Evolutionary conservation across 148 eudicot species (phyloP).

Genomic region (Simmondsia chinensis): DNA sequence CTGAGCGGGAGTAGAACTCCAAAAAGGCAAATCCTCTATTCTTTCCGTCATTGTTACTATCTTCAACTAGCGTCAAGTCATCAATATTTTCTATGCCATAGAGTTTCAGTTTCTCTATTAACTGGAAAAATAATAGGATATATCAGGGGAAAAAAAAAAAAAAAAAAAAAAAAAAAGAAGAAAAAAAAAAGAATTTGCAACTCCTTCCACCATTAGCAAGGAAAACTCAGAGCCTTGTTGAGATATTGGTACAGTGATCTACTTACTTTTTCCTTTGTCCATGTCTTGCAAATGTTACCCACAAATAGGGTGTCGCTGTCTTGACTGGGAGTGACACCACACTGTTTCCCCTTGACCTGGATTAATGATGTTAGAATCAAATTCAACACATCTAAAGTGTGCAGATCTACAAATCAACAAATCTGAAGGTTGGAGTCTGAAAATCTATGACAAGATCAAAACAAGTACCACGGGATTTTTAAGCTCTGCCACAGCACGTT

Average conservation of each 20-base stretch:
- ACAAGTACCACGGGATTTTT: slow-evolving; percentile 88
- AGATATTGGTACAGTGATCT: slow-evolving; percentile 22
- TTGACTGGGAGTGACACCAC: slow-evolving; percentile 96
- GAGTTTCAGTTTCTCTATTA: slow-evolving; percentile 75
- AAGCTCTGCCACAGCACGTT: slow-evolving; percentile 78
- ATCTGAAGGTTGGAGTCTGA: slow-evolving; percentile 16
- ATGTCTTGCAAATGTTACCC: slow-evolving; percentile 97
- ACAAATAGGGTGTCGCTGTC: slow-evolving; percentile 93
- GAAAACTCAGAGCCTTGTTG: slow-evolving; percentile 13
- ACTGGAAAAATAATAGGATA: slow-evolving; percentile 56
- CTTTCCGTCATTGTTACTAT: slow-evolving; percentile 64
- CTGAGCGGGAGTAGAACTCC: slow-evolving; percentile 89
- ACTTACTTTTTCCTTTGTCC: slow-evolving; percentile 99
- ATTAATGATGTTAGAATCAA: slow-evolving; percentile 36
- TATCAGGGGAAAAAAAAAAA: slow-evolving; percentile 21
- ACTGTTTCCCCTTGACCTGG: slow-evolving; percentile 93
- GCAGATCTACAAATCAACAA: no score
- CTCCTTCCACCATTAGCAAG: slow-evolving; percentile 21
- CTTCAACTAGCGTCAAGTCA: slow-evolving; percentile 90
- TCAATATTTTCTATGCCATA: slow-evolving; percentile 82
- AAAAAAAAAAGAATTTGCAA: no score
- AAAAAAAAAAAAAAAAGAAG: no score
- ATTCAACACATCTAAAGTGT: no score
- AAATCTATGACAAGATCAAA: slow-evolving; percentile 34
- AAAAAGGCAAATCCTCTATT: slow-evolving; percentile 95